Base-by-base conservation (phyloP, 2,329 filamentous ascomycete species). In the Pyrenochaeta sp. region DNA sequence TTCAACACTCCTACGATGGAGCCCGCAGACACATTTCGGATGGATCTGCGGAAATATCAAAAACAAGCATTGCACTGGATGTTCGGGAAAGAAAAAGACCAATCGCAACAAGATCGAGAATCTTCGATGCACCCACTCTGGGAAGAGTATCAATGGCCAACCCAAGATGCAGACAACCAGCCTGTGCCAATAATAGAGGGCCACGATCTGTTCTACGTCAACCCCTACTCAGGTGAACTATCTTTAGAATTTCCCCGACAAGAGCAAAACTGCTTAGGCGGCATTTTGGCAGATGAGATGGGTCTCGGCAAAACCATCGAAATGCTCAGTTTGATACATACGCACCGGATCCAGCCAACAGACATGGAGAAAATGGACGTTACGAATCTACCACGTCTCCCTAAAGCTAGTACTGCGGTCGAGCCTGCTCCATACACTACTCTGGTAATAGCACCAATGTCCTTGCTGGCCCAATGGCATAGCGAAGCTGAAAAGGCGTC, bases 291-390 rank as follows among this genome's bases (percentile, higher is more conserved):
- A 7, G 94, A 99, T 62, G 89, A 97, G 72, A 99, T 99, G 94
- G 94, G 94, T 32, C 78, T 99, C 2, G 94, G 94, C 22, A 99
- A 99, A 75, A 99, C 94, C 0, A 97, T 99, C 39, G 93, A 99
- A 66, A 97, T 99, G 91, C 83, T 99, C 50, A 94, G 90, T 72
- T 76, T 99, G 35, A 82, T 99, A 4, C 94, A 99, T 67, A 84
- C 89, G 0, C 89, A 97, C 67, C 84, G 82, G 50, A 86, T 84
- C 3, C 78, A 86, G 15, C 65, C 77, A 19, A 51, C n/a, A n/a
- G n/a, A 70, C 11, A 58, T 61, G 13, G 52, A 65, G 9, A 55
- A 68, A 7, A 36, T 54, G 15, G 46, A 57, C 6, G 52, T 65
- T 4, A 81, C 78, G 51, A 75, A 79, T 30, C 76, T 94, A 4